phyloP scores from a whole-genome alignment of 176 grass and related monocot species.

The Hsuehochloa calcarea region DNA sequence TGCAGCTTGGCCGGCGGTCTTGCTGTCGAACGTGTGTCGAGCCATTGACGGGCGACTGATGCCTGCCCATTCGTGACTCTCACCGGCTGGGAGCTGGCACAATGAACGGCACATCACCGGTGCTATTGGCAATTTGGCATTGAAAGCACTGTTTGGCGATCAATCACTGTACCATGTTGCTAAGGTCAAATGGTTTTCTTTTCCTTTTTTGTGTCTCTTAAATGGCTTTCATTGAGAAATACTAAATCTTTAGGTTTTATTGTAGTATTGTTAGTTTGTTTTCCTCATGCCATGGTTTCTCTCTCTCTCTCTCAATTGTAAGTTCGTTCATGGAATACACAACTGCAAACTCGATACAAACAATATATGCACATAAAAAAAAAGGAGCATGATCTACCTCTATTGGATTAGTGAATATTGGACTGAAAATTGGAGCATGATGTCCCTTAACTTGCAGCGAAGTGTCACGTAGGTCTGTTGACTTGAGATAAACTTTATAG shows the following conservation, averaged over 20 bases:
- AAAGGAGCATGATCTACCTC: no score
- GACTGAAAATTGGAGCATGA: no score
- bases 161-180: conserved; percentile 36
- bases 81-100: neutral
- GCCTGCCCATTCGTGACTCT: neutral
- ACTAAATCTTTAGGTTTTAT: no score
- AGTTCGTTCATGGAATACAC: neutral
- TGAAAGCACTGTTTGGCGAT: neutral
- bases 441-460: neutral
- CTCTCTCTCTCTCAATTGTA: no score
- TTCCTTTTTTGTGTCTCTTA: no score
- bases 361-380: no score
- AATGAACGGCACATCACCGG: conserved; percentile 10
- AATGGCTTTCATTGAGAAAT: no score
- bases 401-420: no score
- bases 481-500: neutral
- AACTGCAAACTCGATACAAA: no score
- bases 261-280: no score
- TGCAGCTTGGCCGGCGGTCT: conserved; percentile 2
- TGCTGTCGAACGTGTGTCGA: conserved; percentile 23
- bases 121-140: neutral
- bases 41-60: neutral
- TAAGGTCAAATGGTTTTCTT: neutral
- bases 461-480: neutral
- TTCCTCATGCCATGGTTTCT: no score